Evolutionary conservation across 805 yeast genomes (phyloP).

Genomic region (Saturnispora mendoncae): DNA sequence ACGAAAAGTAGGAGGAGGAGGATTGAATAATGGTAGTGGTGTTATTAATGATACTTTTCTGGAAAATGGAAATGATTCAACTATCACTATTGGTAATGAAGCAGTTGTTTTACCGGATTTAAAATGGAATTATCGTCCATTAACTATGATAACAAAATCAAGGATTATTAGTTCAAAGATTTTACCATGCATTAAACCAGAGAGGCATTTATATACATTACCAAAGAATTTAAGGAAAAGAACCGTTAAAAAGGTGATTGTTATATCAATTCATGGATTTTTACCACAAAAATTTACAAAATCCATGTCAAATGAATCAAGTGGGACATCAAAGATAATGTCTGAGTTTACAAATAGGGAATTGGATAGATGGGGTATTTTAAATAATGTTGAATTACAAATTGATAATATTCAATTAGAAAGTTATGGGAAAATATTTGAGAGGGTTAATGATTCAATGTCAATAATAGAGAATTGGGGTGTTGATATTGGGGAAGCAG

Average conservation of each 20-base stretch:
- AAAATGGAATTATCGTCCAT: slow-evolving; percentile 20
- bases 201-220: slow-evolving; percentile 27
- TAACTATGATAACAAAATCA: slow-evolving; percentile 21
- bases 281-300: slow-evolving; percentile 81
- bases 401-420: slow-evolving; percentile 84
- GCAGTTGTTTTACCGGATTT: slow-evolving; percentile 24
- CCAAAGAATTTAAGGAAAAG: too few species aligned
- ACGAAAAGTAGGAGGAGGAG: too few species aligned
- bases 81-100: slow-evolving; percentile 2
- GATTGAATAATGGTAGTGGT: neutral
- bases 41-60: slow-evolving; percentile 3
- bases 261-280: slow-evolving; percentile 93
- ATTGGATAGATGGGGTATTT: slow-evolving; percentile 53
- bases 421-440: slow-evolving; percentile 82
- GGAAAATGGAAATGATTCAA: too few species aligned
- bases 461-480: slow-evolving; percentile 63
- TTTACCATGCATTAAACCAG: slow-evolving; percentile 18
- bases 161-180: slow-evolving; percentile 21
- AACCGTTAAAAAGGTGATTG: slow-evolving; percentile 37
- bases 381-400: slow-evolving; percentile 32
- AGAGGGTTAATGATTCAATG: slow-evolving; percentile 68
- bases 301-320: slow-evolving; percentile 82
- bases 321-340: slow-evolving; percentile 80
- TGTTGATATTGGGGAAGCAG: slow-evolving; percentile 48
- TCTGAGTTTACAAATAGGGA: slow-evolving; percentile 73